Conservation (phyloP, 208 protist genomes). For the Leishmania mexicana region DNA sequence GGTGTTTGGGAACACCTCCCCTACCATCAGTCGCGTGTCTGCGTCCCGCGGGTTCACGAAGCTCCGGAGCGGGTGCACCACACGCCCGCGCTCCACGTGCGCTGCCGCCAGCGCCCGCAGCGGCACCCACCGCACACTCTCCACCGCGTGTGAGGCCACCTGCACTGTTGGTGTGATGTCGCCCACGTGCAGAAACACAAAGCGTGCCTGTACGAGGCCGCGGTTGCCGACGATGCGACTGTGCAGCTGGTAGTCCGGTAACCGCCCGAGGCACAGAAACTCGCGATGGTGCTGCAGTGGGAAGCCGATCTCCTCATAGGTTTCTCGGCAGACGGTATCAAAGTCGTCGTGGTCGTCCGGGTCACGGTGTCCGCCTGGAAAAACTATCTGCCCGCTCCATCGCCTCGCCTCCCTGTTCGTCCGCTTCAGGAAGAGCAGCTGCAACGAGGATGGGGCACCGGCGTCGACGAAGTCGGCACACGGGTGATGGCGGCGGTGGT, state of each 20-base stretch:
- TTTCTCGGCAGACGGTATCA: slow-evolving; percentile 43
- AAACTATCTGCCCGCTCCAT: slow-evolving; percentile 77
- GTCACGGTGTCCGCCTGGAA: slow-evolving; percentile 80
- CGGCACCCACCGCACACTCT: slow-evolving; percentile 67
- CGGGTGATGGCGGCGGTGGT: not conserved
- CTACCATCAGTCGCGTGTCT: slow-evolving; percentile 47
- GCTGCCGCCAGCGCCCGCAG: slow-evolving; percentile 34
- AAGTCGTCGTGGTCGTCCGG: slow-evolving; percentile 72
- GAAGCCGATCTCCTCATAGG: slow-evolving; percentile 62
- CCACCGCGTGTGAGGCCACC: slow-evolving; percentile 54
- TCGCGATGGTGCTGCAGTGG: slow-evolving; percentile 44
- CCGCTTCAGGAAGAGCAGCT: slow-evolving; percentile 73
- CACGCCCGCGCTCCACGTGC: slow-evolving; percentile 32
- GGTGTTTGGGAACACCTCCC: slow-evolving; percentile 53
- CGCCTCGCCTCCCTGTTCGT: slow-evolving; percentile 44
- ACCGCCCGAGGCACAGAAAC: slow-evolving; percentile 63
- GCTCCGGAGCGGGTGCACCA: slow-evolving; percentile 51
- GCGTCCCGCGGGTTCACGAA: slow-evolving; percentile 54
- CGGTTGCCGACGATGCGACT: slow-evolving; percentile 26
- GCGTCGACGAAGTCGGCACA: slow-evolving; percentile 8
- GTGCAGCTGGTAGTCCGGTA: slow-evolving; percentile 55
- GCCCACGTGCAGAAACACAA: slow-evolving; percentile 80
- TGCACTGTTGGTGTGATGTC: slow-evolving; percentile 61
- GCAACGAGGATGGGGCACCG: slow-evolving; percentile 39
- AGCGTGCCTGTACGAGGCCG: slow-evolving; percentile 65